Conservation (phyloP, 1,139 yeast species). For the Geotrichum phurueaensis region DNA sequence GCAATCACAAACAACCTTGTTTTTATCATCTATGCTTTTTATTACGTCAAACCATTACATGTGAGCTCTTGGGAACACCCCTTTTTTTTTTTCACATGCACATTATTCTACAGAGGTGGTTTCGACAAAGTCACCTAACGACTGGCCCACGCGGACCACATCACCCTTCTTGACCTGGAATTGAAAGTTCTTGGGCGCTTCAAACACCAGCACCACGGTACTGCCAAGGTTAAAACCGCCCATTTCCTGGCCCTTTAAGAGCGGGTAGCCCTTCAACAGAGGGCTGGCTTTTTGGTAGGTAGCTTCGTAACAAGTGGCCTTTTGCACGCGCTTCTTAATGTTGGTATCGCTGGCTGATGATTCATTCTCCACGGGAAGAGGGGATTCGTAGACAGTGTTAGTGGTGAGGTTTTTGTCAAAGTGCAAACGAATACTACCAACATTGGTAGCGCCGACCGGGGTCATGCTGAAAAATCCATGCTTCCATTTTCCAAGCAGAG, state of each 20-base stretch:
- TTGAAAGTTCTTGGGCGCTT: slow-evolving; percentile 76
- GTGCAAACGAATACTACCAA: slow-evolving; percentile 86
- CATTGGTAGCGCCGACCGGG: slow-evolving; percentile 98
- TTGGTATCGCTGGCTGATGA: slow-evolving; percentile 8
- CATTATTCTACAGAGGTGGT: not conserved
- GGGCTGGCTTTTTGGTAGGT: slow-evolving; percentile 77
- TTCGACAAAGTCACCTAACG: slow-evolving; percentile 48
- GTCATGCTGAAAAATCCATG: slow-evolving; percentile 98
- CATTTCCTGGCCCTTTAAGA: slow-evolving; percentile 87
- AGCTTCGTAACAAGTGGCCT: slow-evolving; percentile 90
- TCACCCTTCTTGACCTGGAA: slow-evolving; percentile 69
- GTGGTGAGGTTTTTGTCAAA: slow-evolving; percentile 90
- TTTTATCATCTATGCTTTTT: no score
- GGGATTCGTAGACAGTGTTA: slow-evolving; percentile 60
- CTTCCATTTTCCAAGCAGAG: slow-evolving; percentile 91
- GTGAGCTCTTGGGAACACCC: no score
- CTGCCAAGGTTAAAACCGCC: slow-evolving; percentile 97
- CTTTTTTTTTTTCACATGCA: no score
- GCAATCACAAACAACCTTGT: no score
- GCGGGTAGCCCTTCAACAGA: slow-evolving; percentile 81
- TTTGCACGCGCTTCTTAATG: slow-evolving; percentile 40
- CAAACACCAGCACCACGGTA: slow-evolving; percentile 92
- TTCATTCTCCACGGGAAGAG: slow-evolving; percentile 8
- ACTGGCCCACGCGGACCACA: slow-evolving; percentile 78
- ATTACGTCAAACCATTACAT: no score